Base-by-base conservation (phyloP, 1,139 yeast species). In the Lizanozyma gosingica region DNA sequence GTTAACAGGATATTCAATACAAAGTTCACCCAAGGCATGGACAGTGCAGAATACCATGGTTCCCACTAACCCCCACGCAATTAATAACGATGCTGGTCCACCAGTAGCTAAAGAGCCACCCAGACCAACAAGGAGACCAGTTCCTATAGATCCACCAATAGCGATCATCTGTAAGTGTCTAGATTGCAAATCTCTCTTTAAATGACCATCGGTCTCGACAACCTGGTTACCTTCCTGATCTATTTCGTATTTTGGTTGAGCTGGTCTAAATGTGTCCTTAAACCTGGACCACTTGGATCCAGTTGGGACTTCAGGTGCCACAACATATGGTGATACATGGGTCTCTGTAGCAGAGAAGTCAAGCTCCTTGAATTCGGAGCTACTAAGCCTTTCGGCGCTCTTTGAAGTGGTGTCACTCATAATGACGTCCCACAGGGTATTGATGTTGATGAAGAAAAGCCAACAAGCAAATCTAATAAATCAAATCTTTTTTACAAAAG, bases 11-110 rank as follows among this genome's bases (percentile, higher is more conserved):
- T 67, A 78, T 37, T 74, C 73, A 39, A 76, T 78, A 11, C 82
- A 75, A 45, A 79, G 58, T 56, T 79, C 85, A 22, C 83, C 84
- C 37, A 79, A 65, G 14, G 79, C 73, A 48, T 73, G 74, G 48
- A 78, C 73, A 38, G 78, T 78, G 49, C 73, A 64, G 50, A 69
- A 75, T 44, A 79, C 60, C 44, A 68, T 54, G 40, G 59, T 56
- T 27, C 73, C 73, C 29, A 68, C 69, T 42, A 69, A 56, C 51
- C 61, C 62, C 51, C 51, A 64, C 47, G 71, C 57, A 53, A 64
- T 54, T 14, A 64, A 50, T 37, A 62, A 48, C 35, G 62, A 53
- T 2, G 57, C 73, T 11, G 74, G 74, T 22, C 74, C 74, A 43
- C 67, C 68, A 35, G 41, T 47, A 40, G 60, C 53, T 47, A 68